phyloP scores from a whole-genome alignment of 2,329 filamentous ascomycete species.

The Aspergillus tubingensis region DNA sequence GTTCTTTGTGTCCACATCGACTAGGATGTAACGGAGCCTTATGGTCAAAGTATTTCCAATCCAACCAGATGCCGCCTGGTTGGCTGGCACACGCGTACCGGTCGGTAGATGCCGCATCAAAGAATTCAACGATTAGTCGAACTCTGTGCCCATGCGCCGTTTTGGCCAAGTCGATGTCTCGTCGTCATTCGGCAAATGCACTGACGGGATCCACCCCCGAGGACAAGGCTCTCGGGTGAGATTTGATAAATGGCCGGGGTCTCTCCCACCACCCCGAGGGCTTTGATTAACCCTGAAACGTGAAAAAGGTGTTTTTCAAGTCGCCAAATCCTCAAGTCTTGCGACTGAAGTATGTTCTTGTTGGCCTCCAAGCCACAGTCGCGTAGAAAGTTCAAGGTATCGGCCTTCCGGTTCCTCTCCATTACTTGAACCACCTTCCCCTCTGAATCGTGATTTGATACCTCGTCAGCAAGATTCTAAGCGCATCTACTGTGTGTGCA shows the following conservation, averaged over 20 bases:
- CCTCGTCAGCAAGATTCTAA: not conserved
- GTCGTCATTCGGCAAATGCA: not conserved
- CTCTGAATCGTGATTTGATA: not conserved
- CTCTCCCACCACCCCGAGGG: not conserved
- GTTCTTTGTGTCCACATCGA: not conserved
- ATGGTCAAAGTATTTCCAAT: not conserved
- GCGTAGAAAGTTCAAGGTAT: constrained; percentile 2
- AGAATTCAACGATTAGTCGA: not conserved
- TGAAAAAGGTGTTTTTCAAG: not conserved
- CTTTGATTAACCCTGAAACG: not conserved
- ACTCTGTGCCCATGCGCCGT: not conserved
- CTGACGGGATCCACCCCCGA: not conserved
- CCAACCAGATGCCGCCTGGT: not conserved
- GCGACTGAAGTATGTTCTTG: constrained; percentile 3
- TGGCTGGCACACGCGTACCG: not conserved
- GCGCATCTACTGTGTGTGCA: not conserved
- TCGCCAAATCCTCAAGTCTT: not conserved
- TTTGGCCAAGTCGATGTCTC: not conserved
- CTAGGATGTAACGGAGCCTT: not conserved
- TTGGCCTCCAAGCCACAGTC: not conserved
- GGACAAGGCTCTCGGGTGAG: not conserved
- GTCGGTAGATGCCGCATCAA: not conserved
- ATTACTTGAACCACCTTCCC: not conserved
- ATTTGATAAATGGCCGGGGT: constrained; percentile 1
- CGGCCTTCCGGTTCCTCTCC: not conserved